Base-by-base conservation (phyloP, 2,329 filamentous ascomycete genomes). In the Ceratocystis harringtonii region DNA sequence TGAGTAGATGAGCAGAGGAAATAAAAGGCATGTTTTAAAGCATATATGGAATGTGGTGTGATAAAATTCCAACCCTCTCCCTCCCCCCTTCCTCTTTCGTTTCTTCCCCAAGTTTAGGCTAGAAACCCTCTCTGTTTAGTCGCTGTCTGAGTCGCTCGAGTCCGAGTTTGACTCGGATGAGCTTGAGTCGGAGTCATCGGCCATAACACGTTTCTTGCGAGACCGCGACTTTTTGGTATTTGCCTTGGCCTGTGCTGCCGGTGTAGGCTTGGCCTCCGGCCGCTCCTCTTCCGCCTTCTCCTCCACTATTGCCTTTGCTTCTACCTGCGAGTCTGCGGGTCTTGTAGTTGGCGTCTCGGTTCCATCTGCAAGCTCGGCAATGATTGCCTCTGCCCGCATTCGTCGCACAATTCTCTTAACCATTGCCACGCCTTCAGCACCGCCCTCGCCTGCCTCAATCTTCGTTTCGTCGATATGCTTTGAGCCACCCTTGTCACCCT, bases 301-400 rank as follows among this genome's bases (percentile, higher is more conserved):
- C 52, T 32, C 48, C 58, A 55, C 62, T 12, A 62, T 28, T 15
- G 65, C 28, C 25, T 65, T 58, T 52, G 68, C 64, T 57, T 66
- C 66, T 30, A 17, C 28, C 15, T 61, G n/a, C 10, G 52, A 22
- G 22, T 22, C 48, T 45, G 50, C 69, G 0, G 64, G 3, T 30
- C 61, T 10, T n/a, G 52, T 52, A 15, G 64, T 22, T 8, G 65
- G 30, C n/a, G 63, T 44, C 57, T 68, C 63, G 44, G 68, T 61
- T 44, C 65, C 65, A 71, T 70, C 43, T 69, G 70, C 62, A n/a
- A 86, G 74, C 70, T 82, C 79, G 41, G 79, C 78, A 43, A 84
- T 69, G 36, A 86, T 77, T 68, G 78, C 76, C 72, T 86, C 83
- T 7, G 83, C 81, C 41, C 84, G 81, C 77, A 85, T 84, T 64